Conservation (phyloP, 2,329 filamentous ascomycete species). For the Fusarium begoniae region DNA sequence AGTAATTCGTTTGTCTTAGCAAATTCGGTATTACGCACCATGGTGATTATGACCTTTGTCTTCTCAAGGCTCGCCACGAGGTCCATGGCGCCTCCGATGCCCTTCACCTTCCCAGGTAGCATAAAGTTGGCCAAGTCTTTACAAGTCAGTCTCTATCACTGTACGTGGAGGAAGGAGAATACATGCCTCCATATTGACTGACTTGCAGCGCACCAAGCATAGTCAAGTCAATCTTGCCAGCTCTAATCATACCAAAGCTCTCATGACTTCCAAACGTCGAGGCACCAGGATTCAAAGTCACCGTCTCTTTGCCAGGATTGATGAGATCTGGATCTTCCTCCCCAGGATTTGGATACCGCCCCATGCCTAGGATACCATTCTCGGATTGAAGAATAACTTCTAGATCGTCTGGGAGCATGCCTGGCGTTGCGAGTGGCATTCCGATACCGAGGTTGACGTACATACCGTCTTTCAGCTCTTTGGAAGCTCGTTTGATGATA, state of each 20-base stretch:
- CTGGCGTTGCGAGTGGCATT: conserved; percentile 89
- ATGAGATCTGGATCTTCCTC: conserved; percentile 86
- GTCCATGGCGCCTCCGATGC: conserved; percentile 93
- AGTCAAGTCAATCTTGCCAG: conserved; percentile 82
- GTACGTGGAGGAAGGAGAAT: fast-evolving
- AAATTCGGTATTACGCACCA: conserved; percentile 51
- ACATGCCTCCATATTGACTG: conserved; percentile 62
- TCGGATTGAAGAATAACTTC: conserved; percentile 83
- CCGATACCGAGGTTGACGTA: conserved; percentile 91
- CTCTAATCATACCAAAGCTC: conserved; percentile 88
- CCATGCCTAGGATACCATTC: conserved; percentile 78
- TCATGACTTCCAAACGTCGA: conserved; percentile 79
- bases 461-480: conserved; percentile 93
- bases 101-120: conserved; percentile 91
- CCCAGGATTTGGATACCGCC: conserved; percentile 75
- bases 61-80: conserved; percentile 83
- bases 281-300: conserved; percentile 80
- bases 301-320: conserved; percentile 91
- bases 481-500: conserved; percentile 82
- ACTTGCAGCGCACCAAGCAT: conserved; percentile 93
- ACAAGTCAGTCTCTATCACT: not conserved
- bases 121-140: conserved; percentile 87
- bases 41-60: conserved; percentile 92
- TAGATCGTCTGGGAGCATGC: conserved; percentile 77
- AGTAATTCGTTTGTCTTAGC: fast-evolving